These are phyloP conservation scores for Fraxinus pennsylvanica DNA, from an alignment of 257 asterid species.

Conservation along the genomic window DNA sequence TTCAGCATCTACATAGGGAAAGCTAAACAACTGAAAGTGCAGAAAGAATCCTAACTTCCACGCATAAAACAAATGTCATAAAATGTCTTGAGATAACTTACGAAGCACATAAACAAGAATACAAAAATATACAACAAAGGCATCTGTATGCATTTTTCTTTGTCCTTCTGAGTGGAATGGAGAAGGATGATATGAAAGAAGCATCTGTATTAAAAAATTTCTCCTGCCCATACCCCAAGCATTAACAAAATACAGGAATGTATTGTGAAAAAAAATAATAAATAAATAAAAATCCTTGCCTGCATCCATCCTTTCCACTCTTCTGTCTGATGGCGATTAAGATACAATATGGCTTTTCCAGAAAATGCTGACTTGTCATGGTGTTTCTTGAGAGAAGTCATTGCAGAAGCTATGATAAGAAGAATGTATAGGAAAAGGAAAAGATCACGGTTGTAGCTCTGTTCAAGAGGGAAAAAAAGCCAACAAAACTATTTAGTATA, in stretches of 20 bases:
- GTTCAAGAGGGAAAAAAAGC: conserved; percentile 42
- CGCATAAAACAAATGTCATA: conserved; percentile 5
- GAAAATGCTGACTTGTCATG: conserved; percentile 84
- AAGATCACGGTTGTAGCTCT: conserved; percentile 96
- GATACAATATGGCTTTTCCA: conserved; percentile 82
- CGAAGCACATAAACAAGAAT: neutral
- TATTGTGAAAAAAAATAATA: neutral
- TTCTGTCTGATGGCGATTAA: conserved; percentile 94
- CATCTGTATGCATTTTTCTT: neutral
- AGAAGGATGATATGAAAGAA: neutral
- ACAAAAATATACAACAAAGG: neutral
- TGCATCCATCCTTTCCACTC: conserved; percentile 99
- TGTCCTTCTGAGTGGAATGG: neutral
- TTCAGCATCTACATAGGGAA: neutral
- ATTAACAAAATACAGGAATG: neutral
- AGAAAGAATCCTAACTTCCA: conserved; percentile 17
- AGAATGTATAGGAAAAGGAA: conserved; percentile 76
- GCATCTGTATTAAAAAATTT: neutral
- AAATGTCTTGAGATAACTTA: conserved; percentile 19
- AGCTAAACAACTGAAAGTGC: conserved; percentile 1
- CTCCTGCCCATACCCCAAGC: neutral
- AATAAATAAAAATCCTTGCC: conserved; percentile 45
- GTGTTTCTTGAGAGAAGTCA: conserved; percentile 89
- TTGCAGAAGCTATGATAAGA: conserved; percentile 77
- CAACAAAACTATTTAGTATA: conserved; percentile 28